Conservation (phyloP, 2,329 filamentous ascomycete species). For the Verticillium tricorpus region DNA sequence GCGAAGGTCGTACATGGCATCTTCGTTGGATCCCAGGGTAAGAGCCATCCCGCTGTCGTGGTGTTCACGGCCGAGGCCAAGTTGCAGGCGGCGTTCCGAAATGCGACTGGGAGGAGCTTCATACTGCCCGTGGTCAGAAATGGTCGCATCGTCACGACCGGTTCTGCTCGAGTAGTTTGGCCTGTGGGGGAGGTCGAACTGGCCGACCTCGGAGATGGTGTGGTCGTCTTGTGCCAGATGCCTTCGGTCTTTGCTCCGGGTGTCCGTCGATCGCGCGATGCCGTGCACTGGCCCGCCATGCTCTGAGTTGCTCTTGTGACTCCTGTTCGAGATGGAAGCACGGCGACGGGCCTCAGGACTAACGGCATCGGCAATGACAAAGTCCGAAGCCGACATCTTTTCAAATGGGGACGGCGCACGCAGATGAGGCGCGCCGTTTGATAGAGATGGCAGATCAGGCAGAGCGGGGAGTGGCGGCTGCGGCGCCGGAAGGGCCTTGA, state of each 20-base stretch:
- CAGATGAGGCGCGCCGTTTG: conserved; percentile 13
- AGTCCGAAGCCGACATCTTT: conserved; percentile 11
- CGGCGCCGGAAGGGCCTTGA: background rate
- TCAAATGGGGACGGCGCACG: conserved; percentile 12
- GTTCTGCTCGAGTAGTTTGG: conserved; percentile 1
- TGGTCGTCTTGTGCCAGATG: background rate
- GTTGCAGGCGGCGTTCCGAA: conserved; percentile 9
- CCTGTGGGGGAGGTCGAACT: background rate
- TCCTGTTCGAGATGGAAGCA: conserved; percentile 20
- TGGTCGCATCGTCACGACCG: conserved; percentile 10
- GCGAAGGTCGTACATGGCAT: conserved; percentile 26
- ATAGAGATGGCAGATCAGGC: conserved; percentile 5
- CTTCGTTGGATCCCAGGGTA: conserved; percentile 22
- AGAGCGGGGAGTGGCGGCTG: conserved; percentile 2
- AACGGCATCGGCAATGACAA: conserved; percentile 11
- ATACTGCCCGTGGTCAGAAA: conserved; percentile 13
- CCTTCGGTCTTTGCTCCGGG: conserved; percentile 4
- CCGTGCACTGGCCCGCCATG: conserved; percentile 6
- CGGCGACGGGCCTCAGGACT: conserved; percentile 13
- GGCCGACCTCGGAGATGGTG: background rate
- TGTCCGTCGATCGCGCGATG: conserved; percentile 1
- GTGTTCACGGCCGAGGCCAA: conserved; percentile 8
- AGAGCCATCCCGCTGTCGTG: conserved; percentile 20
- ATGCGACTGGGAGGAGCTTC: conserved; percentile 9
- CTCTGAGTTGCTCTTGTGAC: conserved; percentile 4